A percentile compares a stretch with the other conserved stretches of the same genome.
These are phyloP conservation scores for Microcyclosporella mali DNA, from an alignment of 2,329 filamentous ascomycete genomes.

Conservation along the genomic window DNA sequence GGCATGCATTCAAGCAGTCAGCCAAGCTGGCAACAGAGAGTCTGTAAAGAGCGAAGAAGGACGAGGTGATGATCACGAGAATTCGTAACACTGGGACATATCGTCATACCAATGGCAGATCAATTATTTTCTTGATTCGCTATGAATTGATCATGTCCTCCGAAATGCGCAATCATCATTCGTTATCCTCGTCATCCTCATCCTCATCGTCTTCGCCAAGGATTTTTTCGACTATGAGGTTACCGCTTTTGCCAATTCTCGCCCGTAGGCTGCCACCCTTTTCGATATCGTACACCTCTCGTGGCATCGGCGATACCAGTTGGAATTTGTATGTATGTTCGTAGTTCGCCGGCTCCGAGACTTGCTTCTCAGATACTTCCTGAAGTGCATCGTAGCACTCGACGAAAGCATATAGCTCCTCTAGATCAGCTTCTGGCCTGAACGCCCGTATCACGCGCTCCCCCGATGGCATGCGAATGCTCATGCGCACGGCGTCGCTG, in stretches of 20 bases:
- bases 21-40: too few species aligned
- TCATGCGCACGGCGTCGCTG: conserved; percentile 63
- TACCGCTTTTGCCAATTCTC: conserved; percentile 74
- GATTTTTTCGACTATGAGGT: conserved; percentile 76
- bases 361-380: conserved; percentile 32
- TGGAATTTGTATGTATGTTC: conserved; percentile 78
- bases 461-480: conserved; percentile 56
- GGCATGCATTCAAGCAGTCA: too few species aligned
- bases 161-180: background rate
- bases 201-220: conserved; percentile 51
- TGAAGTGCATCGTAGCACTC: conserved; percentile 73
- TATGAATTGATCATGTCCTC: background rate
- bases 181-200: conserved; percentile 33
- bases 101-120: too few species aligned
- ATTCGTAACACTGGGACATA: too few species aligned
- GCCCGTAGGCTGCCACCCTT: conserved; percentile 60
- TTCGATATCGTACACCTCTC: conserved; percentile 69
- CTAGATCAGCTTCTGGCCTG: conserved; percentile 59
- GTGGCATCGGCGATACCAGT: conserved; percentile 78
- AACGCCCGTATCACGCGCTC: conserved; percentile 76
- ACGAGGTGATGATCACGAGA: too few species aligned
- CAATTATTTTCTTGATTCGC: too few species aligned
- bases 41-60: too few species aligned
- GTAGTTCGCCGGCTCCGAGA: conserved; percentile 59
- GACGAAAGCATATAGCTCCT: conserved; percentile 92